These are phyloP conservation scores for Mycena venus DNA, from an alignment of 768 basidiomycete genomes.

Conservation along the genomic window DNA sequence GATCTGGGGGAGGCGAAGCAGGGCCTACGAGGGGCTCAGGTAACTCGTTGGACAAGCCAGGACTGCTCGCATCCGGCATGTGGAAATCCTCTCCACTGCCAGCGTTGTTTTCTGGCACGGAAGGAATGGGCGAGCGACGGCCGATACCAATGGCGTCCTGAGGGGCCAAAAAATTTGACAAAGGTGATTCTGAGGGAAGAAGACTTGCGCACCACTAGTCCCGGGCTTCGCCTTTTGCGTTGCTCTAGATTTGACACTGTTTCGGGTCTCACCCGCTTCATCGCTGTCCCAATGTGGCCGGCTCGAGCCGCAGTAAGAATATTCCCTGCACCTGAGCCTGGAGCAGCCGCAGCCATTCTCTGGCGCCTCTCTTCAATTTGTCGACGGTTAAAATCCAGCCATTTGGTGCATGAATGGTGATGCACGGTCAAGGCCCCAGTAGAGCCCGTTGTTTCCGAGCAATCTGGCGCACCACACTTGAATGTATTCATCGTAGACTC, in stretches of 20 bases:
- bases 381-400: not conserved
- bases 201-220: no score
- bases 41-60: not conserved
- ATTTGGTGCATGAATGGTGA: not conserved
- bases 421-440: not conserved
- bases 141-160: no score
- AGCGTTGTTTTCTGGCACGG: no score
- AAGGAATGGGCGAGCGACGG: no score
- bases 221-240: no score
- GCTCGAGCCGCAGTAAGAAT: not conserved
- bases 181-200: no score
- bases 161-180: no score
- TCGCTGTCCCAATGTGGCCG: not conserved
- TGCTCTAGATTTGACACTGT: not conserved
- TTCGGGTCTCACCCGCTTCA: not conserved
- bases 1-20: not conserved
- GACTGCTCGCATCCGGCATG: no score
- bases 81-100: no score
- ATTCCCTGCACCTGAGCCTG: not conserved
- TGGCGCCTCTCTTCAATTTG: not conserved
- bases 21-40: no score
- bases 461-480: conserved; percentile 1
- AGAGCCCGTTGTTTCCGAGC: not conserved
- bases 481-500: no score
- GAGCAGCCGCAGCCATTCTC: not conserved